Base-by-base conservation (phyloP, 495 filamentous ascomycete species). In the Aspergillus baeticus region DNA sequence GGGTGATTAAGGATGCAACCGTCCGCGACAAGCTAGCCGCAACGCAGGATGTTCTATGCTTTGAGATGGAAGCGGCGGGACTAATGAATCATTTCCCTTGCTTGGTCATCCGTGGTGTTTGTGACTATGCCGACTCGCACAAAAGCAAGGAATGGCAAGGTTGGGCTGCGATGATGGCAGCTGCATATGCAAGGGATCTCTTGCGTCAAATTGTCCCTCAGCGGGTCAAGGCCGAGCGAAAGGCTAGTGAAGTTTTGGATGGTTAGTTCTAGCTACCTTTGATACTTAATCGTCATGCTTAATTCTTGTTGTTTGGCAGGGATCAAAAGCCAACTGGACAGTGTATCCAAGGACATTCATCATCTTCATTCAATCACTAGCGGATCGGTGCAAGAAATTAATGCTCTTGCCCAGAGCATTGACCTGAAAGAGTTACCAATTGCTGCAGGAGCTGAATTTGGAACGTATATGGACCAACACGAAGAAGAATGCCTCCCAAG, bases 31-130 rank as follows among this genome's bases (percentile, higher is more conserved):
- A 45, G 45, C 54, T 75, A 57, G 68, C 69, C 13, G 64, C 57
- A n/a, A 67, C 73, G 36, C 66, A 67, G 37, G 58, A 46, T 33
- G 66, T 70, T 13, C 21, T 71, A 11, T 72, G 63, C 34, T 71
- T 71, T 42, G 49, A 52, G 31, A 51, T 51, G 35, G 48, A 51
- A 39, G 35, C 48, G 13, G 48, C 48, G 1, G 48, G 35, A 26
- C 13, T 52, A 6, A 31, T 17, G 18, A 42, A 52, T 22, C 35
- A 42, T 18, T 52, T 52, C 21, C 49, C 49, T 10, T 52, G 49
- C 22, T 23, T 52, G 20, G 49, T 42, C 4, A 41, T 52, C n/a
- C 49, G 49, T 8, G 49, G 36, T 6, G 15, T 52, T 1, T 52
- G 21, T 14, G 26, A 52, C n/a, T 52, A 52, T 52, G 35, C 49